phyloP scores from a whole-genome alignment of 2,329 filamentous ascomycete genomes.

The Tolypocladium inflatum region DNA sequence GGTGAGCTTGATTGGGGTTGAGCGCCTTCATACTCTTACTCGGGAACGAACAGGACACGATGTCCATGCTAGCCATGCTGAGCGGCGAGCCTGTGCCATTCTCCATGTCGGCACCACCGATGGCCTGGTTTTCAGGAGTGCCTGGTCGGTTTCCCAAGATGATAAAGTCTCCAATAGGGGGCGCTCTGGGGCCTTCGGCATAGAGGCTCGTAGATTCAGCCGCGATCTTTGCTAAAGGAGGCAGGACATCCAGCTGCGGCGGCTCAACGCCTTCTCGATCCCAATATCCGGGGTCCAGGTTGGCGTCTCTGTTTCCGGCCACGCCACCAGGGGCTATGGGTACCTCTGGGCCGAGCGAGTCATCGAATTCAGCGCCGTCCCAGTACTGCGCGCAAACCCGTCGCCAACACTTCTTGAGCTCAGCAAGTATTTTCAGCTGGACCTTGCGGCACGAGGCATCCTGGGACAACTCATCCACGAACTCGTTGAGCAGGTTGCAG shows the following conservation, averaged over 20 bases:
- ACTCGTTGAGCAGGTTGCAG: slow-evolving; percentile 68
- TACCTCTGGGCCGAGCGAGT: slow-evolving; percentile 50
- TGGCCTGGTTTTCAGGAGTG: slow-evolving; percentile 33
- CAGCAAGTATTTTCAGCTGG: slow-evolving; percentile 75
- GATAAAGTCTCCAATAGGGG: slow-evolving; percentile 36
- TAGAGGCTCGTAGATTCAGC: slow-evolving; percentile 22
- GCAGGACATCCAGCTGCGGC: slow-evolving; percentile 33
- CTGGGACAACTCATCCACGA: slow-evolving; percentile 45
- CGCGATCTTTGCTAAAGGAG: slow-evolving; percentile 16
- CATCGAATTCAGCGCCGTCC: slow-evolving; percentile 62
- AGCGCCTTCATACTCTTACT: slow-evolving; percentile 35
- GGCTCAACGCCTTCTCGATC: slow-evolving; percentile 32
- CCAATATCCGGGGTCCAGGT: slow-evolving; percentile 46
- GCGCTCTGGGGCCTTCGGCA: slow-evolving; percentile 35
- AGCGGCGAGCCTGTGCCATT: slow-evolving; percentile 34
- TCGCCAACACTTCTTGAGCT: slow-evolving; percentile 96
- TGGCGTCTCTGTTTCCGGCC: slow-evolving; percentile 48
- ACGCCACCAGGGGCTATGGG: slow-evolving; percentile 71
- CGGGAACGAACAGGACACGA: slow-evolving; percentile 55
- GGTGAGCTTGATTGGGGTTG: slow-evolving; percentile 29
- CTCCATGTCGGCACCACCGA: slow-evolving; percentile 10
- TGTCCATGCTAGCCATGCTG: slow-evolving; percentile 50
- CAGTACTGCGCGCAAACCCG: slow-evolving; percentile 84
- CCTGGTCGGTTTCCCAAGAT: slow-evolving; percentile 33
- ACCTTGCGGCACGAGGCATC: slow-evolving; percentile 37